phyloP scores from a whole-genome alignment of 805 yeast species.

The Hanseniaspora opuntiae region DNA sequence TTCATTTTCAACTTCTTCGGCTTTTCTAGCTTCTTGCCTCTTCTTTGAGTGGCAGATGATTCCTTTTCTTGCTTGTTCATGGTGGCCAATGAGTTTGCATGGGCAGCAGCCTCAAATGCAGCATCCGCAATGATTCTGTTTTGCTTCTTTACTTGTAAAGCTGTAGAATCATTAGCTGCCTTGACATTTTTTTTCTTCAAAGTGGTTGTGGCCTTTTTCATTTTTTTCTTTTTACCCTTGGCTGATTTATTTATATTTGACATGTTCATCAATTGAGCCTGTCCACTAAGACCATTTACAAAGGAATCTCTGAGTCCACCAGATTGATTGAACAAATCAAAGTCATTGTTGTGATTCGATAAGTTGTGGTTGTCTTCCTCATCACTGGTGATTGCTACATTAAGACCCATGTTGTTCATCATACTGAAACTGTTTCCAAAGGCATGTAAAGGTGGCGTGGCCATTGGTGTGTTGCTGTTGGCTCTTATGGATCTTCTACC shows the following conservation, averaged over 20 bases:
- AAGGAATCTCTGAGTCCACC: background rate
- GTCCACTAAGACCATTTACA: background rate
- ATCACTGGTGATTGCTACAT: constrained; percentile 11
- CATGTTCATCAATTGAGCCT: background rate
- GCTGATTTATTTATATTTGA: background rate
- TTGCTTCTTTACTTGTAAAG: background rate
- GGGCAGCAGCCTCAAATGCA: constrained; percentile 13
- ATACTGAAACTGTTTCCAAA: constrained; percentile 10
- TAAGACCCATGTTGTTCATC: constrained; percentile 11
- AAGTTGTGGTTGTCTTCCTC: constrained; percentile 4
- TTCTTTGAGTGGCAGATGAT: constrained; percentile 10
- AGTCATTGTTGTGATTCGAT: background rate
- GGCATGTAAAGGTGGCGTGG: constrained; percentile 12
- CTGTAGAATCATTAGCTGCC: background rate
- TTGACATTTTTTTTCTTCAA: background rate
- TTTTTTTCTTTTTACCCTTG: background rate
- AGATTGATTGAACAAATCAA: constrained; percentile 4
- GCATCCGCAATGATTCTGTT: constrained; percentile 7
- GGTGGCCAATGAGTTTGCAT: constrained; percentile 10
- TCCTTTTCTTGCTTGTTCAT: constrained; percentile 11
- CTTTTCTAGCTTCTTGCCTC: constrained; percentile 11
- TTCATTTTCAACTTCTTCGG: background rate
- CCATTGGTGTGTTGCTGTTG: constrained; percentile 10
- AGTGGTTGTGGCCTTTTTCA: background rate
- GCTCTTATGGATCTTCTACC: constrained; percentile 12